Conservation (phyloP, 345 rosid genomes). For the Lumnitzera racemosa region DNA sequence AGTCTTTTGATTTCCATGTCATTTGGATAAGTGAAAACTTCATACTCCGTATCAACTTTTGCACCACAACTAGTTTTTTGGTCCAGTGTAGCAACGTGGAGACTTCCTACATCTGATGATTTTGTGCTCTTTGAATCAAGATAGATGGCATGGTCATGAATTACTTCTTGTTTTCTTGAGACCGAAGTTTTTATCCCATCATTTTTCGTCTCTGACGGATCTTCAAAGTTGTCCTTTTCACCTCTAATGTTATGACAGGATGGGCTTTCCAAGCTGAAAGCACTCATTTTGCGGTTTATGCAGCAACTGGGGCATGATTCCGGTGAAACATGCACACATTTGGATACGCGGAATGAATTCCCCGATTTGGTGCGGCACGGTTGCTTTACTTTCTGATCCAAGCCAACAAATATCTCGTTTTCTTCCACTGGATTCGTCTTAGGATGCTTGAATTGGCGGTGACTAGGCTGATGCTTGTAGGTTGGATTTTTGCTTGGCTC, state of each 20-base stretch:
- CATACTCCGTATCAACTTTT: conserved; percentile 10
- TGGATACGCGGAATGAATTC: conserved; percentile 1
- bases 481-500: conserved; percentile 16
- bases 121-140: not conserved
- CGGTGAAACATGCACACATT: not conserved
- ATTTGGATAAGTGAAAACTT: conserved; percentile 11
- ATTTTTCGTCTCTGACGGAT: too few relatives aligned
- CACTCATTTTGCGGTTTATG: conserved; percentile 9
- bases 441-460: conserved; percentile 9
- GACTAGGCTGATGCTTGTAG: conserved; percentile 16
- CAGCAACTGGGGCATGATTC: not conserved
- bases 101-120: not conserved
- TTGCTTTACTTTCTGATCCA: conserved; percentile 8
- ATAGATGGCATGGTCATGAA: too few relatives aligned
- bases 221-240: conserved; percentile 7
- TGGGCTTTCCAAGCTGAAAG: conserved; percentile 24
- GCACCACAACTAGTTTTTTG: conserved; percentile 24
- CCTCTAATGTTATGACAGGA: conserved; percentile 7
- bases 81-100: not conserved
- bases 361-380: conserved; percentile 1
- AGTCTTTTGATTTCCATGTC: not conserved
- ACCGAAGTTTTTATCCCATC: too few relatives aligned
- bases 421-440: conserved; percentile 9
- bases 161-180: too few relatives aligned
- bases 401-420: conserved; percentile 3